These are phyloP conservation scores for Gossypium trilobum DNA, from an alignment of 441 rosid genomes.

Conservation along the genomic window DNA sequence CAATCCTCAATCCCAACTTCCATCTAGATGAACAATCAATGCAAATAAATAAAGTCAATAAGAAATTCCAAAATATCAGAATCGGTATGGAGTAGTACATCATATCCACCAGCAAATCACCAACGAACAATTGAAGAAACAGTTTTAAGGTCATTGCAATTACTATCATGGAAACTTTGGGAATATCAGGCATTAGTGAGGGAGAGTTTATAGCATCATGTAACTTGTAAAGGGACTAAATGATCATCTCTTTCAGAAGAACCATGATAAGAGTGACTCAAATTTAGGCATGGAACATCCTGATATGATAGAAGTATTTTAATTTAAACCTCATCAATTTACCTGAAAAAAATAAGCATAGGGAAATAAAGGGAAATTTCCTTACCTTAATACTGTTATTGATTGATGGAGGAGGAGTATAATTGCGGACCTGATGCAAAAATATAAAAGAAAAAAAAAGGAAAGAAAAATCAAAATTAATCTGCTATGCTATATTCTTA, in stretches of 20 bases:
- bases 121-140: neutral
- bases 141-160: neutral
- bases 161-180: neutral
- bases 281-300: neutral
- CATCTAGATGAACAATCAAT: constrained; percentile 24
- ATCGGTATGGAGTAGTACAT: neutral
- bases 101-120: neutral
- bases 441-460: neutral
- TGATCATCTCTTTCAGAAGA: neutral
- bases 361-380: neutral
- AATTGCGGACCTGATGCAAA: constrained; percentile 16
- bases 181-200: neutral
- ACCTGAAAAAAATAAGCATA: neutral
- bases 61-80: neutral
- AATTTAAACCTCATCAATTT: neutral
- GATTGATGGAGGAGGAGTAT: constrained; percentile 16
- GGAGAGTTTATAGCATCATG: neutral
- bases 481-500: neutral
- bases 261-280: neutral
- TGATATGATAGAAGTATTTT: neutral
- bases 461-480: neutral
- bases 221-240: neutral
- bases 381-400: constrained; percentile 22
- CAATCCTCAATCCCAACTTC: constrained; percentile 41
- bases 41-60: constrained; percentile 1